phyloP scores from a whole-genome alignment of 1,284 basidiomycete genomes.

The Lignosus rhinocerotis region DNA sequence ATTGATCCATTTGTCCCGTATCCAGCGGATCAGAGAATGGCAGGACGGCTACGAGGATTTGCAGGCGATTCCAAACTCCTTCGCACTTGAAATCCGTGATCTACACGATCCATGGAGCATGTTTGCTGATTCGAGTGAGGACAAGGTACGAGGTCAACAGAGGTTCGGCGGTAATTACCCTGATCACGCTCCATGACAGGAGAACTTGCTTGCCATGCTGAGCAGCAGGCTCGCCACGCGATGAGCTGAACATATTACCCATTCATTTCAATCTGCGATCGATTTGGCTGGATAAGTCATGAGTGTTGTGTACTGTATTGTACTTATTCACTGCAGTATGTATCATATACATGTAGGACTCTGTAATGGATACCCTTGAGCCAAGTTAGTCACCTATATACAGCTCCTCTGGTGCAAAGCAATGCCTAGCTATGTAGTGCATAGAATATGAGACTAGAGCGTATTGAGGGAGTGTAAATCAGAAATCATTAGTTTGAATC shows the following conservation, averaged over 20 bases:
- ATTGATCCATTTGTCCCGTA: slow-evolving; percentile 46
- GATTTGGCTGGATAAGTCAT: neutral
- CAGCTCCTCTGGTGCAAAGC: neutral
- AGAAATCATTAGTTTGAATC: too few relatives aligned
- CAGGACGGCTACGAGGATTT: slow-evolving; percentile 73
- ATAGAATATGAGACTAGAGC: too few relatives aligned
- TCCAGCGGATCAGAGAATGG: slow-evolving; percentile 61
- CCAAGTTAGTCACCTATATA: neutral
- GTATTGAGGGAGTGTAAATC: too few relatives aligned
- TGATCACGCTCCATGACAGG: slow-evolving; percentile 14
- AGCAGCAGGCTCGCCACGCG: slow-evolving; percentile 19
- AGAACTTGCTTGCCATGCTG: slow-evolving; percentile 28
- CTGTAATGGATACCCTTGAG: slow-evolving; percentile 10
- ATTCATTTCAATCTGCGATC: neutral
- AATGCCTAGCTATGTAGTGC: too few relatives aligned
- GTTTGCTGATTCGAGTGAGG: slow-evolving; percentile 65
- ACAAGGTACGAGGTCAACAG: slow-evolving; percentile 50
- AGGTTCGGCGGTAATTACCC: neutral
- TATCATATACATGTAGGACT: slow-evolving; percentile 4
- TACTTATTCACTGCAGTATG: slow-evolving; percentile 1
- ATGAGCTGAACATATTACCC: neutral
- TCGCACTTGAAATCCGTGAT: slow-evolving; percentile 63
- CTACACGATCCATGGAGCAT: slow-evolving; percentile 52
- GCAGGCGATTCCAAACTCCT: slow-evolving; percentile 67
- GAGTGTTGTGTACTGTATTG: neutral